Percentiles rank a stretch among this genome's conserved stretches.
Conservation (phyloP, 139 green algal species). For the Gonium pectorale region DNA sequence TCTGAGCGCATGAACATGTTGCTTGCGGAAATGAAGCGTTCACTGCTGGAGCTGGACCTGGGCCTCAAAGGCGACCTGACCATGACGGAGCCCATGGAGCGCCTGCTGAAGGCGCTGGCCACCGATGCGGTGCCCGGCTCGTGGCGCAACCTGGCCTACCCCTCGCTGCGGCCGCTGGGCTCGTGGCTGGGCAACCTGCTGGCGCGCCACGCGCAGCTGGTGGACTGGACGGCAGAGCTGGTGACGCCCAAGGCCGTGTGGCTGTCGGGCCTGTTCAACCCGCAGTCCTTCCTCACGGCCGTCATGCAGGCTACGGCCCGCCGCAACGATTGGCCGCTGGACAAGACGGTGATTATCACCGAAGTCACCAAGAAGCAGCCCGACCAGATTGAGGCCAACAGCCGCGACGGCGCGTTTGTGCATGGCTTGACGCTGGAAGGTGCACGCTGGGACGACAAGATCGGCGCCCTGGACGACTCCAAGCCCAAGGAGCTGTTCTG, state of each 20-base stretch:
- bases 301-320: conserved; percentile 94
- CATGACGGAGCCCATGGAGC: conserved; percentile 91
- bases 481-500: conserved; percentile 91
- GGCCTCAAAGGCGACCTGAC: conserved; percentile 94
- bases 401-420: conserved; percentile 89
- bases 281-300: conserved; percentile 93
- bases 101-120: conserved; percentile 81
- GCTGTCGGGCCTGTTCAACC: conserved; percentile 93
- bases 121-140: conserved; percentile 74
- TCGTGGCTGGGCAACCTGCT: conserved; percentile 84
- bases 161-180: conserved; percentile 80
- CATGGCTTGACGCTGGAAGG: conserved; percentile 92
- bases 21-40: conserved; percentile 83
- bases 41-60: conserved; percentile 90
- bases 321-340: conserved; percentile 92
- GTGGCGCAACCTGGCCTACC: conserved; percentile 88
- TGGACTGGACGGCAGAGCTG: conserved; percentile 88
- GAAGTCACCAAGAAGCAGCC: conserved; percentile 90
- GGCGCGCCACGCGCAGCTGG: conserved; percentile 81
- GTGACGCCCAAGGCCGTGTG: conserved; percentile 86
- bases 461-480: conserved; percentile 85
- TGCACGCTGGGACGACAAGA: conserved; percentile 92
- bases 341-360: conserved; percentile 84
- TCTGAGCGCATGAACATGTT: conserved; percentile 92
- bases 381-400: conserved; percentile 86